Percentiles rank a stretch among this genome's conserved stretches.
Conservation (phyloP, 2,329 filamentous ascomycete genomes). For the Phialophora chinensis region DNA sequence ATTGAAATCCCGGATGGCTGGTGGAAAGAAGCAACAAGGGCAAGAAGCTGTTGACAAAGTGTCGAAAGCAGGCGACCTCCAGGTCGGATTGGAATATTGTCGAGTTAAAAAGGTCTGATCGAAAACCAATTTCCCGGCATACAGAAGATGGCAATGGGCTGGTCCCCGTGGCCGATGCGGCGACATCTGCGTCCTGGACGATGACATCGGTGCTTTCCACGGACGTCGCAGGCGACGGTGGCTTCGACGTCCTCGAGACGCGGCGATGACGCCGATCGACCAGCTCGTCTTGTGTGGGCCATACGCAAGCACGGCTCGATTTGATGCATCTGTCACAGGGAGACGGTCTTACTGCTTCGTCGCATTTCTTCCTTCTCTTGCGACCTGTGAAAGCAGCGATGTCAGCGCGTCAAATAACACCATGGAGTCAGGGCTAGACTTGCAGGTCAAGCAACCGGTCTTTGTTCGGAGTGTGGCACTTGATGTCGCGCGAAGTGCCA, state of each 20-base stretch:
- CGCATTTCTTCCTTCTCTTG: conserved; percentile 29
- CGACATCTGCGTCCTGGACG: neutral
- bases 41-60: conserved; percentile 25
- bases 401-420: neutral
- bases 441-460: conserved; percentile 33
- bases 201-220: neutral
- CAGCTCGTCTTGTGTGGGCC: conserved; percentile 30
- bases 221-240: conserved; percentile 1
- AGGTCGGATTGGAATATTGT: conserved; percentile 27
- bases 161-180: neutral
- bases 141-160: conserved; percentile 12
- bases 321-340: conserved; percentile 31
- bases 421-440: conserved; percentile 3
- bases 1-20: conserved; percentile 27
- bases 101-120: conserved; percentile 26
- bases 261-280: conserved; percentile 31
- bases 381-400: conserved; percentile 16
- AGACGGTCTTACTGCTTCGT: conserved; percentile 19
- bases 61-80: conserved; percentile 29
- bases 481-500: conserved; percentile 5
- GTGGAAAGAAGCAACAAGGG: conserved; percentile 25
- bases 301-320: conserved; percentile 30
- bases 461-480: conserved; percentile 30
- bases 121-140: conserved; percentile 24
- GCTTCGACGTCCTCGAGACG: conserved; percentile 18